Evolutionary conservation across 352 stramenopile genomes (phyloP), one percentile per base, ranked within the genome.

Genomic region (Elongisporangium prolatum): DNA sequence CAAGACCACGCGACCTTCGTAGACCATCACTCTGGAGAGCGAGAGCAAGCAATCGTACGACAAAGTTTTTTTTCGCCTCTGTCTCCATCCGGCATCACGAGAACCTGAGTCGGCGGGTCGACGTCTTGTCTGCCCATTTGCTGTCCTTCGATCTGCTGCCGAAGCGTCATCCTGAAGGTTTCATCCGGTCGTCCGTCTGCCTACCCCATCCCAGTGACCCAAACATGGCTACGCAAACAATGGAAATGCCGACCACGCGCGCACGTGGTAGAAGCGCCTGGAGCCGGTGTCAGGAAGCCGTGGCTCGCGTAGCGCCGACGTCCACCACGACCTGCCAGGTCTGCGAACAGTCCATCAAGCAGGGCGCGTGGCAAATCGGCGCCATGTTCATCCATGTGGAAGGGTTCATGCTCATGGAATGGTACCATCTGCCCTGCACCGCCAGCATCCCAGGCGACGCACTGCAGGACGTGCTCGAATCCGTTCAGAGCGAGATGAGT

Each of bases 351-450:
- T 69, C 71, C 50, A 91, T 93, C 54, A 61, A 57, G 50, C 69
- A 85, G 53, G 84, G 78, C 63, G 65, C 77, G 50, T 89, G 83
- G 76, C 81, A 90, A 54, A 65, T 93, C 55, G 84, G 84, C 1
- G 77, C 89, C 65, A 93, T 93, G 84, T 93, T 91, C 63, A 80
- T 91, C 61, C 84, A 93, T 71, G 69, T 89, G 60, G 84, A 93
- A 44, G 84, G 84, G 56, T 93, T 91, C 71, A 91, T 93, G 84
- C 75, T 93, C 61, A 89, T 93, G 79, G 84, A 93, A 64, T 93
- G 84, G 84, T 77, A 90, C 64, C 84, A 93, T 63, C 60, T 93
- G 22, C 66, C 73, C 48, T 93, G 84, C 69, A 74, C 69, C 52
- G 66, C 68, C 44, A 61, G 62, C 52, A 67, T 91, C n/a, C 77